Base-by-base conservation (phyloP, 2,329 filamentous ascomycete species). In the Nakataea oryzae region DNA sequence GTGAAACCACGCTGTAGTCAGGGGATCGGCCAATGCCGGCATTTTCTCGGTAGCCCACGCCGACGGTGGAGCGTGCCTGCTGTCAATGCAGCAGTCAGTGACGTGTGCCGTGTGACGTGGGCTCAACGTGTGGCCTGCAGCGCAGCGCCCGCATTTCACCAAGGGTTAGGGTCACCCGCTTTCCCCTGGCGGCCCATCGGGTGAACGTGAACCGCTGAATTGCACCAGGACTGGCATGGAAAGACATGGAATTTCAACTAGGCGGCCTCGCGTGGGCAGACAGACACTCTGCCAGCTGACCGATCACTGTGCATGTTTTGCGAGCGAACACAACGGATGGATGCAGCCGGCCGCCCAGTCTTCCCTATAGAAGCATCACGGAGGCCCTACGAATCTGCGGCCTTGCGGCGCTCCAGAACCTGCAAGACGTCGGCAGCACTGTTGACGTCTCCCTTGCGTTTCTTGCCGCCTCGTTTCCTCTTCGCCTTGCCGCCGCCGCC, bases 351-450 rank as follows among this genome's bases (percentile, higher is more conserved):
- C 8, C n/a, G n/a, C n/a, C n/a, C n/a, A n/a, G n/a, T n/a, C n/a
- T n/a, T n/a, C n/a, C 41, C 6, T 50, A n/a, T 24, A 24, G 41
- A 50, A 9, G 21, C 21, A 21, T 8, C 11, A 21, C 9, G 21
- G 21, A 26, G 30, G 6, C 47, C 13, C 54, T 55, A 64, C 63
- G 67, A 71, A 47, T 69, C 70, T 1, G 69, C 71, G 34, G 70
- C 71, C 62, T 81, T 81, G 57, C 79, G 77, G 68, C 79, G 76
- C 70, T 95, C 89, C 69, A 96, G 82, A 30, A 91, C 89, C 63
- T 84, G 84, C 79, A 96, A 76, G 61, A 96, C 90, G 78, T 96
- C 91, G 6, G 83, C 83, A 17, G 86, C 89, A 74, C 81, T 93
- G 70, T 97, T 91, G 63, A 76, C 86, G 72, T 93, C 89, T 0